Base-by-base conservation (phyloP, 768 basidiomycete genomes). In the Steccherinum ochraceum region DNA sequence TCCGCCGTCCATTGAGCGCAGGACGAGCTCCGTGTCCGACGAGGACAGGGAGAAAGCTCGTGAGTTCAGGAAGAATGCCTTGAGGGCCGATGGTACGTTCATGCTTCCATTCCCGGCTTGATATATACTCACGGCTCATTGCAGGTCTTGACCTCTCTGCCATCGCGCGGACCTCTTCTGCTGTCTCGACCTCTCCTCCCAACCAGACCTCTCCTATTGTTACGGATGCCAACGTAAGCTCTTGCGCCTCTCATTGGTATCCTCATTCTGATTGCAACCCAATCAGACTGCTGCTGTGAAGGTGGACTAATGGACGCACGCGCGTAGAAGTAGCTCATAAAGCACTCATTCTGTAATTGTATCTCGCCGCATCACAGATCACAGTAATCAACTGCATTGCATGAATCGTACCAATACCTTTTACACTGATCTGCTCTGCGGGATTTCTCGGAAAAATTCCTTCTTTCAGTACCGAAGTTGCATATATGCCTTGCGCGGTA, bases 41-140 rank as follows among this genome's bases (percentile, higher is more conserved):
- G 84, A 89, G 58, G 86, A 91, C 53, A 70, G 78, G 55, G 73
- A 80, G 64, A 69, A 72, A 51, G 88, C 88, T 3, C 66, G 69
- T 56, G 69, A 84, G 57, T 78, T 89, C 69, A 79, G 91, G 70
- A 86, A 80, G 76, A 79, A 80, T 54, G 84, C 79, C 12, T 69
- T 90, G 62, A 87, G 86, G 72, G 19, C 19, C 12, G 39, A 21
- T 39, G 48, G 23, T 7, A 49, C 3, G 35, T n/a, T 12, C 47
- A 18, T 5, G 30, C 47, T n/a, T 10, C 42, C 26, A 24, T 51
- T 24, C 25, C 24, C n/a, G n/a, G n/a, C n/a, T n/a, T n/a, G n/a
- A 23, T 26, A 24, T 19, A 16, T 26, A 43, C 45, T 55, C 12
- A 30, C 21, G 23, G 42, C 20, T 5, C 18, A 7, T 46, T 52